Evolutionary conservation across 2,329 filamentous ascomycete genomes (phyloP).

Genomic region (Graphiopsis chlorocephala): DNA sequence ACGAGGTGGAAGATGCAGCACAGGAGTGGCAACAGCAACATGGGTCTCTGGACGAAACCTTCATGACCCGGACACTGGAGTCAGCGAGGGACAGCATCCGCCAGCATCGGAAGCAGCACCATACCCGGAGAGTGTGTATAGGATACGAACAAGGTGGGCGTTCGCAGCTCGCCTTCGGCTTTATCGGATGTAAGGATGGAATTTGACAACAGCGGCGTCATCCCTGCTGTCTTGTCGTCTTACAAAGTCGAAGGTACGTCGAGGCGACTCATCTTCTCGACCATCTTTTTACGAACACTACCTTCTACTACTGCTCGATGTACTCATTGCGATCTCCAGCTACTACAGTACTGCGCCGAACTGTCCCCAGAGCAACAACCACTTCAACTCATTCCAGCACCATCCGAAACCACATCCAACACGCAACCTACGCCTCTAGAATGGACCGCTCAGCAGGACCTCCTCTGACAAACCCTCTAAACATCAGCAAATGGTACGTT

Average conservation of each 20-base stretch:
- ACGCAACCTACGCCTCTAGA: slow-evolving; percentile 13
- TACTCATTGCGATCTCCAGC: slow-evolving; percentile 13
- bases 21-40: too few relatives aligned
- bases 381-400: background rate
- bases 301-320: background rate
- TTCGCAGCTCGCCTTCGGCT: background rate
- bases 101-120: too few relatives aligned
- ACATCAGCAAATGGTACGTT: slow-evolving; percentile 44
- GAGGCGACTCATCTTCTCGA: background rate
- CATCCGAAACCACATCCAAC: slow-evolving; percentile 10
- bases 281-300: background rate
- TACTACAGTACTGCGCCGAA: slow-evolving; percentile 6
- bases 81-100: too few relatives aligned
- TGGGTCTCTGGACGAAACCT: too few relatives aligned
- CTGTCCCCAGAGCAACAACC: background rate
- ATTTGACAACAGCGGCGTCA: background rate
- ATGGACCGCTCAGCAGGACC: slow-evolving; percentile 17
- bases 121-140: too few relatives aligned
- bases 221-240: background rate
- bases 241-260: background rate
- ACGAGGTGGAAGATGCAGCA: too few relatives aligned
- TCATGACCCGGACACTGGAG: too few relatives aligned
- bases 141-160: background rate
- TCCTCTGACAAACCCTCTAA: slow-evolving; percentile 34
- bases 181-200: background rate